Evolutionary conservation across 2,329 filamentous ascomycete genomes (phyloP), one percentile per base, ranked within the genome.

Genomic region (Aspergillus sp.): DNA sequence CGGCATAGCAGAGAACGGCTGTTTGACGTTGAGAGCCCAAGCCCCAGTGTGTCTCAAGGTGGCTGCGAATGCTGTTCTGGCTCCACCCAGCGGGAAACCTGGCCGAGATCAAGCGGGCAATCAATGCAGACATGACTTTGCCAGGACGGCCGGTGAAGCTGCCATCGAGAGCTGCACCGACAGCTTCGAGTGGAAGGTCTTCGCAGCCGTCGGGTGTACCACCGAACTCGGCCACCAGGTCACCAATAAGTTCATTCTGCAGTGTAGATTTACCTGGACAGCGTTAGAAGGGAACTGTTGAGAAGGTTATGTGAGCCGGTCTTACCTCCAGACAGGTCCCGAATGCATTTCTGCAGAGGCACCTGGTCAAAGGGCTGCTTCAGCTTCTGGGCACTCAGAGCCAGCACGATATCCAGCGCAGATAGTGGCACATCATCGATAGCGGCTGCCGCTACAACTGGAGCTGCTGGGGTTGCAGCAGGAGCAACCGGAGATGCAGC

Each of bases 221-320:
- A n/a, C 36, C 47, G 11, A 58, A 58, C 8, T 58, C 56, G 3
- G 41, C 41, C n/a, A 25, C 56, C 7, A 58, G 48, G 2, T 58
- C 56, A 3, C 56, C 56, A 23, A 58, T 52, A 6, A 58, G 38
- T 19, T 58, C 56, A 11, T 58, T 58, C 27, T 58, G 56, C 13
- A 58, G 48, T 1, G 56, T 58, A 8, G 56, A 58, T 17, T 58
- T 58, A 17, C 44, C 44, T 48, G 21, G 6, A 48, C 1, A 27
- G 11, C 2, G 44, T 48, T 15, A 48, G 23, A 10, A 13, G 10
- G 5, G 8, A 21, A 8, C 1, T 19, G 1, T 15, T 7, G 8
- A 5, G 3, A 27, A 5, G 23, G 2, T 13, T 7, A 13, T 2
- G 10, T 23, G 8, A 7, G 8, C 7, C 4, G 10, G 10, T 25